Conservation (phyloP, 139 green algal species). For the Limnomonas spitsbergensis region DNA sequence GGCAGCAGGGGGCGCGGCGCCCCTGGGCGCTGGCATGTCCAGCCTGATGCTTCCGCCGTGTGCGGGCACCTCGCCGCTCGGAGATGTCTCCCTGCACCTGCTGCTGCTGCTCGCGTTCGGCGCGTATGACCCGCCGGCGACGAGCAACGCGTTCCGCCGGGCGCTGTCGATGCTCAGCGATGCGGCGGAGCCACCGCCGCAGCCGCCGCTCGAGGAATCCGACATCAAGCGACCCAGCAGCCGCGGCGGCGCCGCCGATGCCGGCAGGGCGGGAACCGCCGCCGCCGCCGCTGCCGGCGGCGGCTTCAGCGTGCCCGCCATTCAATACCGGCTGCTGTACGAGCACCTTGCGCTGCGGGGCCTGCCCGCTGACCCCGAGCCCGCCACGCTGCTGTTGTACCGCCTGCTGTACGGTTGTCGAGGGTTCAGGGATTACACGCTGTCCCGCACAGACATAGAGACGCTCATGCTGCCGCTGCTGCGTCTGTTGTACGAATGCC, state of each 20-base stretch:
- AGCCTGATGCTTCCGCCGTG: not conserved
- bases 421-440: constrained; percentile 38
- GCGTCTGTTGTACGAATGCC: constrained; percentile 51
- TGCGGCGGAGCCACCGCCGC: no score
- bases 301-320: no score
- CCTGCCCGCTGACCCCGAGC: not conserved
- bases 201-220: no score
- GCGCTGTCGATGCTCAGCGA: not conserved
- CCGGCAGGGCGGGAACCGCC: no score
- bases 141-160: not conserved
- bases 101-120: constrained; percentile 58
- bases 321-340: not conserved
- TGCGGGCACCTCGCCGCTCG: constrained; percentile 8
- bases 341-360: not conserved
- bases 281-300: no score
- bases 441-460: constrained; percentile 17
- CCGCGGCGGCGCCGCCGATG: no score
- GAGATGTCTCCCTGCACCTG: constrained; percentile 40
- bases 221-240: no score
- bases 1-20: no score
- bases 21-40: no score
- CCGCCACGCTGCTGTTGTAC: constrained; percentile 41
- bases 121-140: not conserved
- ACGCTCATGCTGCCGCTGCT: constrained; percentile 72
- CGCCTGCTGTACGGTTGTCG: constrained; percentile 65